Evolutionary conservation across 2,329 filamentous ascomycete species (phyloP), one percentile per base, ranked within the genome.

Genomic region (Microascus cirrosus): DNA sequence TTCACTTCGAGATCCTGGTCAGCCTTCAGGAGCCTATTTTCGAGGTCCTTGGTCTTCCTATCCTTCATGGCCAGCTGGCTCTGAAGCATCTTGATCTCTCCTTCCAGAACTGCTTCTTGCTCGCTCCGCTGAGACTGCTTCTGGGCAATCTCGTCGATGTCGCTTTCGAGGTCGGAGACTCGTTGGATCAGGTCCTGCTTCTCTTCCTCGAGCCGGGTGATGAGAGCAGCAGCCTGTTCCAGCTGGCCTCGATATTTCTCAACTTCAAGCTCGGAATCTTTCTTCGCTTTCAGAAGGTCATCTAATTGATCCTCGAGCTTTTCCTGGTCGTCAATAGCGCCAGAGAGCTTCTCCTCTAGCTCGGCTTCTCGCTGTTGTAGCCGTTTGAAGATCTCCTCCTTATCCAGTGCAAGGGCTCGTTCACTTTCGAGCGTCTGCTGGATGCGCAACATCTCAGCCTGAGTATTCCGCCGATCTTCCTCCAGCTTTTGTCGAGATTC

Each of bases 321-420:
- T 68, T 97, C 93, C 69, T 97, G 93, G 65, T 99, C 95, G 24
- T 95, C 89, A 60, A 97, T 84, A 34, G 93, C 93, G 45, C 89
- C 93, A 42, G 90, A 83, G 32, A 99, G 81, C 73, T 97, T 96
- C 66, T 99, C 95, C 56, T 87, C 89, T 3, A 99, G 80, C 68
- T 99, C 93, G 12, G 85, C 81, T 71, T 99, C 94, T n/a, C 94
- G 87, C 57, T 86, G 76, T 68, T 96, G 94, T 24, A 99, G 78
- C n/a, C 95, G 84, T 68, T 93, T 95, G 77, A 97, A 99, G 60
- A 99, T 99, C 66, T 99, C 94, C 68, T 99, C 95, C 69, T 99
- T 99, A 72, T 99, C 94, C 5, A 99, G 76, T 1, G 94, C 94
- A 50, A 99, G 78, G n/a, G 93, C 90, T 55, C 94, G 85, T 71